Evolutionary conservation across 2,329 filamentous ascomycete genomes (phyloP).

Genomic region (Hysterium pulicare): DNA sequence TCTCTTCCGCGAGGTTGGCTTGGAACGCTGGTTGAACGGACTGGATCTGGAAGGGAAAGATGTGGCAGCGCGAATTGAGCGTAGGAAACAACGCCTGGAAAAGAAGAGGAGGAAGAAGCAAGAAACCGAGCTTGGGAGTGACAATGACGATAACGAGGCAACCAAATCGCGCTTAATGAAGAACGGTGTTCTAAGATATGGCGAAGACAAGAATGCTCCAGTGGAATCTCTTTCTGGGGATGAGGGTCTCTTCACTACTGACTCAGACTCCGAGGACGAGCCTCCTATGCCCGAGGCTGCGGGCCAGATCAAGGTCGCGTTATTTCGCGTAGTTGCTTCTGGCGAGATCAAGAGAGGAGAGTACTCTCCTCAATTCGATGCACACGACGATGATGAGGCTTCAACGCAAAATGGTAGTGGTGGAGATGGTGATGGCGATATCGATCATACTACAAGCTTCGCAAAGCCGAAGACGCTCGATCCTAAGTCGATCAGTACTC

Average conservation of each 20-base stretch:
- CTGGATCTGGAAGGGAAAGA: constrained; percentile 92
- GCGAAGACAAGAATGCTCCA: constrained; percentile 69
- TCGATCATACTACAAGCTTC: constrained; percentile 97
- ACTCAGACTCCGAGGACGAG: constrained; percentile 73
- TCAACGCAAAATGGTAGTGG: constrained; percentile 49
- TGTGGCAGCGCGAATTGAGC: constrained; percentile 73
- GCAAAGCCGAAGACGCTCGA: constrained; percentile 94
- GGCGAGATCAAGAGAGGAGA: constrained; percentile 98
- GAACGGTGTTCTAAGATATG: constrained; percentile 72
- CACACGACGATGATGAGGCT: constrained; percentile 85
- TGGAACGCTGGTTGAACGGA: constrained; percentile 95
- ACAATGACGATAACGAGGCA: constrained; percentile 43
- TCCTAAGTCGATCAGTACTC: constrained; percentile 95
- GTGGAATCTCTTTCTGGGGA: constrained; percentile 72
- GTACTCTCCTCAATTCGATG: constrained; percentile 96
- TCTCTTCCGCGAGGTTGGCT: constrained; percentile 90
- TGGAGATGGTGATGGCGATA: constrained; percentile 69
- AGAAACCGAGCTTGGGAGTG: constrained; percentile 50
- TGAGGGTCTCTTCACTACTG: constrained; percentile 60
- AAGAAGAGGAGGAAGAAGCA: constrained; percentile 78
- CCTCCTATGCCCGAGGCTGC: constrained; percentile 85
- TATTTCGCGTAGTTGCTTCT: constrained; percentile 91
- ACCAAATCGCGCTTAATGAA: constrained; percentile 33
- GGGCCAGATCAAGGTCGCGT: constrained; percentile 95
- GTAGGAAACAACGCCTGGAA: constrained; percentile 66